A percentile compares a stretch with the other conserved stretches of the same genome.
phyloP scores from a whole-genome alignment of 176 grass and related monocot genomes.

The Eragrostis curvula region DNA sequence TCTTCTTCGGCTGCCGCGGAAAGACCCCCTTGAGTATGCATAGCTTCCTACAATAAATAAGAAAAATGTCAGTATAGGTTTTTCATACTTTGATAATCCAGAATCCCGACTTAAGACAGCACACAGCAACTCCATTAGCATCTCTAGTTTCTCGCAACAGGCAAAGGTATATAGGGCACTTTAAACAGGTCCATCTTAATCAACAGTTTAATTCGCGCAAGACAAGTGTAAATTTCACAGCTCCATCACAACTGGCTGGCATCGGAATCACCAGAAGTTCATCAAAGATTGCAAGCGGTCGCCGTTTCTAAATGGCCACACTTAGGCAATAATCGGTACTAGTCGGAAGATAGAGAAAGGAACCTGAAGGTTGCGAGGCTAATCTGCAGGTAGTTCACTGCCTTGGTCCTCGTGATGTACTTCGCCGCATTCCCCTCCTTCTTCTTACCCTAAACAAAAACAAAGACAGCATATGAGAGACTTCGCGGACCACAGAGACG shows the following conservation, averaged over 20 bases:
- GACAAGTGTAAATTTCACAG: background rate
- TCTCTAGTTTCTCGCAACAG: background rate
- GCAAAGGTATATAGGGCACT: background rate
- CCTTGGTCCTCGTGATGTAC: constrained; percentile 95
- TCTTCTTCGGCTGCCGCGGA: constrained; percentile 89
- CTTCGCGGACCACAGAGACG: background rate
- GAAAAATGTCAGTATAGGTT: background rate
- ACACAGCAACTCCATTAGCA: background rate
- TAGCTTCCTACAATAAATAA: constrained; percentile 70
- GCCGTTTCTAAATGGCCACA: background rate
- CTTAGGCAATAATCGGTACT: background rate
- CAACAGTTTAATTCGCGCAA: background rate
- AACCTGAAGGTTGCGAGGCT: constrained; percentile 82
- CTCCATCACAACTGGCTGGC: background rate
- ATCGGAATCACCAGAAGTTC: background rate
- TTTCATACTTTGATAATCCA: background rate
- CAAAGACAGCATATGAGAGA: background rate
- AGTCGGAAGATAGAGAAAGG: background rate
- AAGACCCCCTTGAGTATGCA: constrained; percentile 97
- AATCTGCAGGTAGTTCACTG: constrained; percentile 80
- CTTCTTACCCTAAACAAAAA: constrained; percentile 75
- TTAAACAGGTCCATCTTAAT: background rate
- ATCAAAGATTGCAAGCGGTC: background rate
- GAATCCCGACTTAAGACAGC: background rate
- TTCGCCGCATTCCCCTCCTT: constrained; percentile 97